Percentiles rank a stretch among this genome's conserved stretches.
Conservation (phyloP, 2,329 filamentous ascomycete genomes). For the Clonostachys solani region DNA sequence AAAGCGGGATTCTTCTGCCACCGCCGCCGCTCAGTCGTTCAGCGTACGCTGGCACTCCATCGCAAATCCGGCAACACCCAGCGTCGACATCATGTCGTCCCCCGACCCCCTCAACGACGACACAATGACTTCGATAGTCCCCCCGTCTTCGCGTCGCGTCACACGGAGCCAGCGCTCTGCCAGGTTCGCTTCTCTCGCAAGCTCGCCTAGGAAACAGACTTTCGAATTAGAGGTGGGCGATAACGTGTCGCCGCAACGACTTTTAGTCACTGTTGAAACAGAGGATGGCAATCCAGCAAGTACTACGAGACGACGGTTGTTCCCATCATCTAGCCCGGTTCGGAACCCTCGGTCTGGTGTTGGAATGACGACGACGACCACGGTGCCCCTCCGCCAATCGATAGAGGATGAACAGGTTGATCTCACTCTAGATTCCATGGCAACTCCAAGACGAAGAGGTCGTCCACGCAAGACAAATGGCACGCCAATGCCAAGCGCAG, state of each 20-base stretch:
- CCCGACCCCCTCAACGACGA: conserved; percentile 44
- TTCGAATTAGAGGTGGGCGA: conserved; percentile 54
- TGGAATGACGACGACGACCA: conserved; percentile 38
- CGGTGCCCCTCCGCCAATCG: conserved; percentile 43
- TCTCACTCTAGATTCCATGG: conserved; percentile 22
- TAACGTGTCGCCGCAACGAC: conserved; percentile 41
- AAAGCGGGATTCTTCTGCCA: conserved; percentile 13
- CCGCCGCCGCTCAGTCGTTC: conserved; percentile 14
- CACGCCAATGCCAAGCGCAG: conserved; percentile 41
- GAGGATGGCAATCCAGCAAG: conserved; percentile 24
- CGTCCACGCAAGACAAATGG: conserved; percentile 45
- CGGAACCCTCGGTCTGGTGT: background rate
- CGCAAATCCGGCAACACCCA: conserved; percentile 26
- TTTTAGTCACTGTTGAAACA: conserved; percentile 53
- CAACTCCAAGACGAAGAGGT: conserved; percentile 36
- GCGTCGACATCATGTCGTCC: conserved; percentile 41
- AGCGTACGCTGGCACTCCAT: conserved; percentile 27
- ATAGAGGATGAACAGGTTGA: conserved; percentile 24
- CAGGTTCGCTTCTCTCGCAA: conserved; percentile 26
- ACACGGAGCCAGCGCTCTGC: conserved; percentile 37
- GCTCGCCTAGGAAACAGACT: conserved; percentile 50
- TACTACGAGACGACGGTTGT: conserved; percentile 32
- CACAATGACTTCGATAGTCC: conserved; percentile 21
- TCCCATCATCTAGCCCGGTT: conserved; percentile 34
- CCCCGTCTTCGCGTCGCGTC: conserved; percentile 32